Percentiles rank a stretch among this genome's conserved stretches.
phyloP scores from a whole-genome alignment of 805 yeast genomes.

The Brettanomyces naardenensis region DNA sequence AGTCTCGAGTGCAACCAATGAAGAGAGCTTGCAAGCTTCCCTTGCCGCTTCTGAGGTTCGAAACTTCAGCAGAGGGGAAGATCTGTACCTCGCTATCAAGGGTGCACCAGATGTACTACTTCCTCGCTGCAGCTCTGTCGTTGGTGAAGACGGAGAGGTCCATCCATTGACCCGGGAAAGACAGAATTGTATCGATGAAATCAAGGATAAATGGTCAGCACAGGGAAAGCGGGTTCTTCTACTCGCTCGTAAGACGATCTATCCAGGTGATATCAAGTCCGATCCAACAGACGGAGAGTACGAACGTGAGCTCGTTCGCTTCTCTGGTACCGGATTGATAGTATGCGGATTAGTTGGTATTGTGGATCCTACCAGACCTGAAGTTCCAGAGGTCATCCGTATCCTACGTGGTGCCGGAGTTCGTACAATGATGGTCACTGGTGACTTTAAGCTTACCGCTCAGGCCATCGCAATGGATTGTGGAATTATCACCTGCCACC shows the following conservation, averaged over 20 bases:
- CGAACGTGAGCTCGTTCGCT: conserved; percentile 4
- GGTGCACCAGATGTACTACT: too few relatives aligned
- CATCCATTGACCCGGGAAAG: too few relatives aligned
- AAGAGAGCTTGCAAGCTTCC: conserved; percentile 43
- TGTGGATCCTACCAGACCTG: conserved; percentile 36
- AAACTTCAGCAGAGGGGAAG: too few relatives aligned
- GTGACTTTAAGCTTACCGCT: conserved; percentile 35
- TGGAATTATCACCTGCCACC: background rate
- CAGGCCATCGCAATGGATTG: background rate
- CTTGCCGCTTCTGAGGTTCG: conserved; percentile 20
- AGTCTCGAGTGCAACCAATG: conserved; percentile 27
- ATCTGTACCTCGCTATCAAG: too few relatives aligned
- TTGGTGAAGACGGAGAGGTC: conserved; percentile 16
- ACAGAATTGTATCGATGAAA: conserved; percentile 14
- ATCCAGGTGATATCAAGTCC: conserved; percentile 10
- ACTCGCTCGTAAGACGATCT: conserved; percentile 21
- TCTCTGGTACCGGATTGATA: conserved; percentile 13
- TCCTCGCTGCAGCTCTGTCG: conserved; percentile 11
- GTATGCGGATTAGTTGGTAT: conserved; percentile 34
- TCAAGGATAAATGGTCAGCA: conserved; percentile 29
- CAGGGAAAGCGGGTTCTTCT: conserved; percentile 31
- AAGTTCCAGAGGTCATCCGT: conserved; percentile 25
- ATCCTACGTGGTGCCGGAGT: conserved; percentile 33
- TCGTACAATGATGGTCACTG: conserved; percentile 38
- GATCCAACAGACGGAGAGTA: conserved; percentile 3